Evolutionary conservation across 2,329 filamentous ascomycete species (phyloP).

Genomic region (Chrysosporium keratinophilum): DNA sequence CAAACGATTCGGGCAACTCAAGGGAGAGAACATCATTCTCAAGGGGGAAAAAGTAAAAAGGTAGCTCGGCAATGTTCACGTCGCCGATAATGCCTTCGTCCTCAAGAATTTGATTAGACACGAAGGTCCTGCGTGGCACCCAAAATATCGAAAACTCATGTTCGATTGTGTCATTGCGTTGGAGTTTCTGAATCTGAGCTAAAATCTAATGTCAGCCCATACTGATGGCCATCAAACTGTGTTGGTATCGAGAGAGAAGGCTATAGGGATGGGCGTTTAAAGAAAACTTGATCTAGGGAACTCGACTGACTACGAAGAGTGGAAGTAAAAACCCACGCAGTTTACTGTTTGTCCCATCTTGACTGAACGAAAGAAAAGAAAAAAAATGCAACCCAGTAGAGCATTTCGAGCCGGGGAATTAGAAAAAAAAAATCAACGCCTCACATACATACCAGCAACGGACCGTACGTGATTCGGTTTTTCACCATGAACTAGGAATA

Average conservation of each 20-base stretch:
- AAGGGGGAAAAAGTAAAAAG: constrained; percentile 79
- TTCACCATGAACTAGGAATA: constrained; percentile 87
- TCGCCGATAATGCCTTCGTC: constrained; percentile 89
- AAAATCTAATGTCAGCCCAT: constrained; percentile 45
- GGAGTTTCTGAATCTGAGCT: constrained; percentile 88
- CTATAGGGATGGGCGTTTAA: constrained; percentile 35
- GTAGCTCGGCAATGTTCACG: constrained; percentile 76
- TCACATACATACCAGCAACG: constrained; percentile 65
- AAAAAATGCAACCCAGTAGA: constrained; percentile 10
- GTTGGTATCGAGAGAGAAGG: constrained; percentile 28
- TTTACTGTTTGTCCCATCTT: constrained; percentile 45
- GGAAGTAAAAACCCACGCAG: constrained; percentile 42
- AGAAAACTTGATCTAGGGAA: constrained; percentile 40
- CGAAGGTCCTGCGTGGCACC: constrained; percentile 81
- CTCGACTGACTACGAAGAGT: constrained; percentile 50
- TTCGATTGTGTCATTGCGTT: constrained; percentile 74
- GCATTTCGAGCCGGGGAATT: constrained; percentile 2
- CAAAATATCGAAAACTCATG: constrained; percentile 97
- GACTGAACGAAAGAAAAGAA: constrained; percentile 25
- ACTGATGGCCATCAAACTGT: constrained; percentile 44
- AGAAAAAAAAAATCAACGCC: constrained; percentile 11
- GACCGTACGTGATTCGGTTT: constrained; percentile 71
- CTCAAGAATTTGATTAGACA: constrained; percentile 84
- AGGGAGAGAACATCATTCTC: constrained; percentile 86
- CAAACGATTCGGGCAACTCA: constrained; percentile 77